These are phyloP conservation scores for Pseudognaphalium luteoalbum DNA, from an alignment of 129 eudicot species.

Conservation along the genomic window DNA sequence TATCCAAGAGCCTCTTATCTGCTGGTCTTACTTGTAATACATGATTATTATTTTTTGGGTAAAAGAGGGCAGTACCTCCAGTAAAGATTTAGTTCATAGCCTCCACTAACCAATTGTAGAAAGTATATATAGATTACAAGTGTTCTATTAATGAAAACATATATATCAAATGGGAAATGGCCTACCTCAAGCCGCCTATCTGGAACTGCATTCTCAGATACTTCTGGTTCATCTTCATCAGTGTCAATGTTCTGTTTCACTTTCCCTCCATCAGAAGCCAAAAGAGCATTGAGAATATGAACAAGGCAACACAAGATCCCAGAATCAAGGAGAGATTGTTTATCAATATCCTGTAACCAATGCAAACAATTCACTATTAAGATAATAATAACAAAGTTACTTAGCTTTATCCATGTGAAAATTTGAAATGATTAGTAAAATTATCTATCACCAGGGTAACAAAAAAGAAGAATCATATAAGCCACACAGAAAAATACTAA, in stretches of 20 bases:
- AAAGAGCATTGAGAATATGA: slow-evolving; percentile 77
- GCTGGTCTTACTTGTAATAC: slow-evolving; percentile 7
- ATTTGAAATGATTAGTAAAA: slow-evolving; percentile 14
- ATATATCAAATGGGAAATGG: slow-evolving; percentile 5
- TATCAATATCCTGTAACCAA: slow-evolving; percentile 76
- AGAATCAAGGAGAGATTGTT: slow-evolving; percentile 94
- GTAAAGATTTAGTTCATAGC: background rate
- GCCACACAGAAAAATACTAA: background rate
- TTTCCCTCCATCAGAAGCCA: slow-evolving; percentile 59
- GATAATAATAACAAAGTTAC: slow-evolving; percentile 1
- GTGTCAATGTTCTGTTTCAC: slow-evolving; percentile 32
- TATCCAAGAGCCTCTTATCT: slow-evolving; percentile 14
- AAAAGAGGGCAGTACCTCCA: too few relatives aligned
- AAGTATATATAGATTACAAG: background rate
- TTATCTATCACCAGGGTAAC: slow-evolving; percentile 4
- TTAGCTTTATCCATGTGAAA: slow-evolving; percentile 1
- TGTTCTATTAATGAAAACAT: background rate
- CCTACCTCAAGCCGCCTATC: slow-evolving; percentile 80
- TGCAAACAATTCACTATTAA: slow-evolving; percentile 13
- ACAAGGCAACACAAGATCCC: slow-evolving; percentile 92
- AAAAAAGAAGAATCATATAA: slow-evolving; percentile 1
- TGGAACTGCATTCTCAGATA: slow-evolving; percentile 36
- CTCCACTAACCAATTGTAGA: background rate
- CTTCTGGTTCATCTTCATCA: slow-evolving; percentile 31
- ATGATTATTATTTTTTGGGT: background rate